Evolutionary conservation across 441 rosid genomes (phyloP).

Genomic region (Erodium moschatum): DNA sequence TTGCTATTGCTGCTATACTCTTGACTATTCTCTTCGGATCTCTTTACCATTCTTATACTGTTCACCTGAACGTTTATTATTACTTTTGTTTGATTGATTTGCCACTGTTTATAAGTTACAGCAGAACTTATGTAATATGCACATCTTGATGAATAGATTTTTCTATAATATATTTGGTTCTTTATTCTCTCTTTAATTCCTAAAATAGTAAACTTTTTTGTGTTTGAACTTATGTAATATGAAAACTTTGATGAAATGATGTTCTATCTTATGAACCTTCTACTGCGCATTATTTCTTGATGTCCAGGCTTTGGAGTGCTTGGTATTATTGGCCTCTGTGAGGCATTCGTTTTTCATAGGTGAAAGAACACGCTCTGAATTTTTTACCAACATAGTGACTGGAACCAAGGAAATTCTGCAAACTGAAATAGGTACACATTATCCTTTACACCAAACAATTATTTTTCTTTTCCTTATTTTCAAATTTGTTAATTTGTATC

Average conservation of each 20-base stretch:
- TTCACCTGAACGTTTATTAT: background rate
- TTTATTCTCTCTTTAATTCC: background rate
- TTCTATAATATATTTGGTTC: background rate
- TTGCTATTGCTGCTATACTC: slow-evolving; percentile 1
- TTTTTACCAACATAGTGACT: slow-evolving; percentile 22
- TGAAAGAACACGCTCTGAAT: slow-evolving; percentile 22
- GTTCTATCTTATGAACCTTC: background rate
- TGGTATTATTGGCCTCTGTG: slow-evolving; percentile 28
- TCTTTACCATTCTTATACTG: background rate
- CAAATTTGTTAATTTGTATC: no score
- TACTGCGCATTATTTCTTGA: background rate
- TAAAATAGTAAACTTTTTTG: background rate
- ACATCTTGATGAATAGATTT: background rate
- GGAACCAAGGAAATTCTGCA: slow-evolving; percentile 27
- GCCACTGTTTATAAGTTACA: no score
- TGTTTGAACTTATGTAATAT: background rate
- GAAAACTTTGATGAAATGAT: background rate
- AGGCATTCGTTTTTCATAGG: slow-evolving; percentile 25
- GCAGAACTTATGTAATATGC: background rate
- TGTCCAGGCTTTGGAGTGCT: slow-evolving; percentile 28
- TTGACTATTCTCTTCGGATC: background rate
- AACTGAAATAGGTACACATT: slow-evolving; percentile 22
- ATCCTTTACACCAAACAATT: background rate
- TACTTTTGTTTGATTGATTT: background rate
- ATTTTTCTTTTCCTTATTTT: no score